These are phyloP conservation scores for Corchorus capsularis DNA, from an alignment of 345 rosid species.

Conservation along the genomic window DNA sequence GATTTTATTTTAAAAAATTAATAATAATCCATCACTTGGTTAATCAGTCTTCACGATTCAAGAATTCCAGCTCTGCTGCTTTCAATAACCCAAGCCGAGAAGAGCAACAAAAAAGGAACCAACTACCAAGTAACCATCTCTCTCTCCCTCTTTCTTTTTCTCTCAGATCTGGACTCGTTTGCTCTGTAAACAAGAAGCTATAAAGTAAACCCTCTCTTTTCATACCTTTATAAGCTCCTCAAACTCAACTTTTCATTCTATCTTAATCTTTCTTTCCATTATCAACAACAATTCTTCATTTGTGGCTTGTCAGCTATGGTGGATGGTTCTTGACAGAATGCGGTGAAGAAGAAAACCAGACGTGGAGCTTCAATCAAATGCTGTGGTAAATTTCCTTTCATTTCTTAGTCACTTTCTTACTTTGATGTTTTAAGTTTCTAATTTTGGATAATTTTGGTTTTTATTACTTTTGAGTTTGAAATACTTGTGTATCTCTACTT, in stretches of 20 bases:
- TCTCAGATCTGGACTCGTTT: slow-evolving; percentile 39
- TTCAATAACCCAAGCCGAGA: neutral
- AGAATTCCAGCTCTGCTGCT: slow-evolving; percentile 18
- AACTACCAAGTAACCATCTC: slow-evolving; percentile 8
- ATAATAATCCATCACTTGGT: neutral
- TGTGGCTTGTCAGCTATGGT: neutral
- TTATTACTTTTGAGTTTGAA: neutral
- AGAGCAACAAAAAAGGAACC: neutral
- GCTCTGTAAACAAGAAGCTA: neutral
- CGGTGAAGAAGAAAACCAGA: slow-evolving; percentile 9
- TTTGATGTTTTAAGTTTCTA: neutral
- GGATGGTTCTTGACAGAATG: slow-evolving; percentile 18
- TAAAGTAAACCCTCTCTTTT: neutral
- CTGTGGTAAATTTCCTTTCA: slow-evolving; percentile 7
- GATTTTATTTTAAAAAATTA: neutral
- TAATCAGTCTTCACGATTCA: neutral
- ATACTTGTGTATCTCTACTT: neutral
- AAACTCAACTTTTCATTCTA: neutral
- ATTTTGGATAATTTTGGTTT: slow-evolving; percentile 14
- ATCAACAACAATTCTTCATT: neutral
- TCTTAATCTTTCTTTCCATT: slow-evolving; percentile 7
- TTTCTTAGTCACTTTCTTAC: neutral
- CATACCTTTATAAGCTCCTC: neutral
- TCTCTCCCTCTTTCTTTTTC: neutral
- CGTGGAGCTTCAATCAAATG: slow-evolving; percentile 1